These are phyloP conservation scores for Tylopilus sp. DNA, from an alignment of 1,284 basidiomycete species.

Conservation along the genomic window DNA sequence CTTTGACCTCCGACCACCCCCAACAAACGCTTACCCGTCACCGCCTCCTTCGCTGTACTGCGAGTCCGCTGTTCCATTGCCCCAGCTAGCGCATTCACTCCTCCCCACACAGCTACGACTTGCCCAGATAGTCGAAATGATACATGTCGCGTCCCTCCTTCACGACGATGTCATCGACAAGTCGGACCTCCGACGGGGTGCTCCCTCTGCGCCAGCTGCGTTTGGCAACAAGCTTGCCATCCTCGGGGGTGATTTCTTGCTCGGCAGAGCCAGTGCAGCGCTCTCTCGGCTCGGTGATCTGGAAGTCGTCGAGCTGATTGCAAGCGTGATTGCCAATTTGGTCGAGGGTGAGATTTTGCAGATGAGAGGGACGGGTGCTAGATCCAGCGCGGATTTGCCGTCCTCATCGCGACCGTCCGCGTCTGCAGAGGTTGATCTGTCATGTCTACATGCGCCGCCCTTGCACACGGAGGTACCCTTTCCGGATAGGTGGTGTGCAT, in stretches of 20 bases:
- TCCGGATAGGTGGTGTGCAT: conserved; percentile 74
- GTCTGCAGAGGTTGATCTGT: conserved; percentile 20
- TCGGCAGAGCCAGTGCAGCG: conserved; percentile 88
- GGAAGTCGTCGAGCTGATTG: conserved; percentile 92
- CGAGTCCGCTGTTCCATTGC: conserved; percentile 16
- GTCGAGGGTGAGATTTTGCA: conserved; percentile 97
- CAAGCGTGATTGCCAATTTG: conserved; percentile 90
- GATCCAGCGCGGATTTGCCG: neutral
- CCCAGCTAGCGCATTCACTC: conserved; percentile 34
- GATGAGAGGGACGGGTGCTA: conserved; percentile 38
- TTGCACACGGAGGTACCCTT: conserved; percentile 8
- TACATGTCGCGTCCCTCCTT: conserved; percentile 93
- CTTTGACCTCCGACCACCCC: conserved; percentile 44
- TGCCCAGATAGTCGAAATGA: conserved; percentile 98
- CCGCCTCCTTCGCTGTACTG: conserved; percentile 37
- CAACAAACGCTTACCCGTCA: conserved; percentile 34
- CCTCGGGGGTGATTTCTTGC: conserved; percentile 92
- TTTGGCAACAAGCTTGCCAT: conserved; percentile 97
- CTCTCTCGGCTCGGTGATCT: conserved; percentile 82
- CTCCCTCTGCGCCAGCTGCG: conserved; percentile 78
- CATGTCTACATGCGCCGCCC: conserved; percentile 20
- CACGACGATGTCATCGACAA: conserved; percentile 96
- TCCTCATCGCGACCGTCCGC: neutral
- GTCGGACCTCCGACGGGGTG: conserved; percentile 78
- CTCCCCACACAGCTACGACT: conserved; percentile 90